These are phyloP conservation scores for Mortierella sp. DNA, from an alignment of 371 early-diverging fungal species.

Conservation along the genomic window DNA sequence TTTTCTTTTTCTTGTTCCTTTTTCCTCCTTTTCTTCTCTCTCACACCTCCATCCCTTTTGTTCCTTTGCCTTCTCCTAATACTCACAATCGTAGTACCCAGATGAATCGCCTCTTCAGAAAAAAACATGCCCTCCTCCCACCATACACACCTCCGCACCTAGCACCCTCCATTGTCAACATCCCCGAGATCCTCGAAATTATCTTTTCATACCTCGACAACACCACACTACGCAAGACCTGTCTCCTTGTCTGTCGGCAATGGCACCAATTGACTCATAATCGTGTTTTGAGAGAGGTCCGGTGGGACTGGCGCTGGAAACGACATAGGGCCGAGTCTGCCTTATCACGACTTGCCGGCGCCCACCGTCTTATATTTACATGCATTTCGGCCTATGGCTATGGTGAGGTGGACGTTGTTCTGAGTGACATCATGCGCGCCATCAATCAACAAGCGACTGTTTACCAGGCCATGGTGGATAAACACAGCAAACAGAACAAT, in stretches of 20 bases:
- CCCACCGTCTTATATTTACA: neutral
- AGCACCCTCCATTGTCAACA: neutral
- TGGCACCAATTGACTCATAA: neutral
- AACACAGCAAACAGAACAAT: neutral
- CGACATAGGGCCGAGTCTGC: neutral
- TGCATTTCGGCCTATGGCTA: neutral
- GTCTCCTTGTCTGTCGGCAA: neutral
- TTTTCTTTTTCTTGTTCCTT: neutral
- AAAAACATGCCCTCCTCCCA: neutral
- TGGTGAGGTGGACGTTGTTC: neutral
- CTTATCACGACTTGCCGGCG: neutral
- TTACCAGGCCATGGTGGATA: neutral
- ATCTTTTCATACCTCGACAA: neutral
- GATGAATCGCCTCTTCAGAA: slow-evolving; percentile 1
- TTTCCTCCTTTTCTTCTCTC: neutral
- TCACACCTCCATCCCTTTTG: too few relatives aligned
- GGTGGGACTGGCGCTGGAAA: slow-evolving; percentile 6
- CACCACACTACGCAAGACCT: neutral
- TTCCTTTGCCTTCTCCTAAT: neutral
- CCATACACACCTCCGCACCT: neutral
- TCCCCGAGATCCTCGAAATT: neutral
- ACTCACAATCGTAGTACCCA: neutral
- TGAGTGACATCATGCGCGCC: neutral
- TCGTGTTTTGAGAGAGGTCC: neutral
- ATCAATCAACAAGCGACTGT: neutral